A percentile compares a stretch with the other conserved stretches of the same genome.
phyloP scores from a whole-genome alignment of 139 green algal genomes.

The Spirogloea muscicola region DNA sequence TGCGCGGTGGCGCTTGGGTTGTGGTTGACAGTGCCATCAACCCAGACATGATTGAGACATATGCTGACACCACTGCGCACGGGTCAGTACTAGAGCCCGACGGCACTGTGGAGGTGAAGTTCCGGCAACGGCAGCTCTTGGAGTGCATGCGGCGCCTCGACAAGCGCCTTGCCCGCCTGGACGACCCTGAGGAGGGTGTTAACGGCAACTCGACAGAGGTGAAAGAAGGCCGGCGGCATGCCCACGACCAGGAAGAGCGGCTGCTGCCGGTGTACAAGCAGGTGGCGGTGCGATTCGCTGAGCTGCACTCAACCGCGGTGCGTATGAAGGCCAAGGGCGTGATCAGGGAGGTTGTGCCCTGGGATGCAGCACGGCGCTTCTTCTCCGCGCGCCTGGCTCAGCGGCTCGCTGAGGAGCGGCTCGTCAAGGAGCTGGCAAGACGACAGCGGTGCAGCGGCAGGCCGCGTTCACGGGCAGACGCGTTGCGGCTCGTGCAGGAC shows the following conservation, averaged over 20 bases:
- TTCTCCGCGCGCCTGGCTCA: constrained; percentile 75
- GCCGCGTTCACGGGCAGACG: too few relatives aligned
- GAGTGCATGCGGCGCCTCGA: constrained; percentile 85
- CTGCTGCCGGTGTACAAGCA: constrained; percentile 78
- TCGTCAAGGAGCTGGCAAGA: too few relatives aligned
- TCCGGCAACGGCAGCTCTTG: constrained; percentile 72
- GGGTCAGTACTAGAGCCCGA: constrained; percentile 95
- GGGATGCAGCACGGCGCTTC: constrained; percentile 73
- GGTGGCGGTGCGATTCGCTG: constrained; percentile 73
- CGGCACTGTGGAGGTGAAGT: constrained; percentile 99
- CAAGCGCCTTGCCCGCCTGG: constrained; percentile 54
- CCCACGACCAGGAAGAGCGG: background rate
- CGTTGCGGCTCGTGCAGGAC: too few relatives aligned
- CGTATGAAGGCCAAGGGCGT: constrained; percentile 91
- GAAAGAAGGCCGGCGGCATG: background rate
- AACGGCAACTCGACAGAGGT: background rate
- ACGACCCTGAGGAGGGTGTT: too few relatives aligned
- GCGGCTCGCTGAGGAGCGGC: constrained; percentile 47
- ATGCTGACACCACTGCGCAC: constrained; percentile 55
- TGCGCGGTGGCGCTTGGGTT: constrained; percentile 96
- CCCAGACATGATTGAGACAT: constrained; percentile 61
- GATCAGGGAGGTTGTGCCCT: constrained; percentile 80
- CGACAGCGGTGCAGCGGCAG: too few relatives aligned
- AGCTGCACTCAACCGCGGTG: constrained; percentile 94
- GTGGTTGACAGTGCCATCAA: constrained; percentile 96